Evolutionary conservation across 108 stramenopile genomes (phyloP), one percentile per base, ranked within the genome.

Genomic region (Hondaea fermentalgiana): DNA sequence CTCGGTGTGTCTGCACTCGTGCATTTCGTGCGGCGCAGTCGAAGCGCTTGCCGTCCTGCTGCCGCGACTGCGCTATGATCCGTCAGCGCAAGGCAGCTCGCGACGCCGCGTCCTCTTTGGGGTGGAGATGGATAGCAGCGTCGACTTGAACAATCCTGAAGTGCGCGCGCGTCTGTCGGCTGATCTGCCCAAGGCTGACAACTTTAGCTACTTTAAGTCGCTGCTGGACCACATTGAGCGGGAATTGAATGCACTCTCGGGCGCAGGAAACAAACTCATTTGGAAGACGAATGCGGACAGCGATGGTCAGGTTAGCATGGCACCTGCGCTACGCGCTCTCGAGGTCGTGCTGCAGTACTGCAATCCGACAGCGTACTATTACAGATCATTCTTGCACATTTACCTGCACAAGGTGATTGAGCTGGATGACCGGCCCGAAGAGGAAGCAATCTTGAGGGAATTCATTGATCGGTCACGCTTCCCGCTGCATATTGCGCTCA

Each of bases 261-360:
- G 42, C 35, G 17, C 17, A 8, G 49, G 76, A 6, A 83, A 6
- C 45, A 83, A 83, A 53, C 12, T 83, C 49, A 83, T 83, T 23
- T 83, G 49, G 76, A 83, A 83, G 76, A 6, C 25, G 19, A 53
- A 12, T 6, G 12, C 51, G 17, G 51, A 83, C 1, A 6, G 16
- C n/a, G 76, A 83, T 0, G 28, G n/a, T 1, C 45, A 53, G 76
- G 76, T 53, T 0, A 53, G 6, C 6, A 47, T 83, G 76, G 17
- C 23, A 6, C 76, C 76, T 14, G n/a, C 49, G n/a, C 51, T 83
- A 4, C 19, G n/a, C n/a, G 76, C 76, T 45, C 28, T 83, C 23
- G 51, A 83, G 76, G 45, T 53, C n/a, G 76, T 83, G 8, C 51
- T 83, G 45, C 76, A 83, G 76, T 53, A 83, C 76, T 83, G 76